phyloP scores from a whole-genome alignment of 148 eudicot species.

The Talinum fruticosum region DNA sequence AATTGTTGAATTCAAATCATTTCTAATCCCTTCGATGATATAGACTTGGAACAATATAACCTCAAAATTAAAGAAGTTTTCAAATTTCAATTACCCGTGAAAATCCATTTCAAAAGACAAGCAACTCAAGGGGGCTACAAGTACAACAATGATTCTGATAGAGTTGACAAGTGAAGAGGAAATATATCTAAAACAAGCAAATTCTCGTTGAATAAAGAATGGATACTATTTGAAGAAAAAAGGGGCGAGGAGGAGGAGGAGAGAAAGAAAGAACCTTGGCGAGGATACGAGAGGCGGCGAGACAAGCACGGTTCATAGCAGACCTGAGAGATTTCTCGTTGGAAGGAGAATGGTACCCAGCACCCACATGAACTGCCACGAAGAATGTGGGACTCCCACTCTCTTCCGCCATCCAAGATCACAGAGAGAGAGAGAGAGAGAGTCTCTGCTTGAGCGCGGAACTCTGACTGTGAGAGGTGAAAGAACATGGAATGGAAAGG shows the following conservation, averaged over 20 bases:
- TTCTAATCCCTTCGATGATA: background rate
- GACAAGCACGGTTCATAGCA: slow-evolving; percentile 86
- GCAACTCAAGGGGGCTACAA: too few species aligned
- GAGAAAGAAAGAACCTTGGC: slow-evolving; percentile 36
- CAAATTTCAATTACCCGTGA: too few species aligned
- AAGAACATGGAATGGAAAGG: too few species aligned
- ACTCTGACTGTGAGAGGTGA: too few species aligned
- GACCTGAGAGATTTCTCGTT: slow-evolving; percentile 68
- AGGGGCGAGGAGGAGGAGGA: too few species aligned
- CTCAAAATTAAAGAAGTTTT: background rate
- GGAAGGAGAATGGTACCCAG: slow-evolving; percentile 87
- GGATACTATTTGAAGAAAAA: too few species aligned
- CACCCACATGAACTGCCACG: slow-evolving; percentile 96
- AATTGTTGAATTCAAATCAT: background rate
- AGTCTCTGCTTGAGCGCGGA: too few species aligned
- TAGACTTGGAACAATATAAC: background rate
- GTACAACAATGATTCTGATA: too few species aligned
- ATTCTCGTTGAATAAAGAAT: too few species aligned
- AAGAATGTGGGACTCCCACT: slow-evolving; percentile 51
- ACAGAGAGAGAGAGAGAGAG: background rate
- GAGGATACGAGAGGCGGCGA: slow-evolving; percentile 76
- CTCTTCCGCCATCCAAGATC: slow-evolving; percentile 19
- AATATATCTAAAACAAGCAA: too few species aligned
- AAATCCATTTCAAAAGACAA: too few species aligned
- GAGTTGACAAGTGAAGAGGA: too few species aligned